Percentiles rank a stretch among this genome's conserved stretches.
phyloP scores from a whole-genome alignment of 2,329 filamentous ascomycete genomes.

The Aureobasidium leucospermi region DNA sequence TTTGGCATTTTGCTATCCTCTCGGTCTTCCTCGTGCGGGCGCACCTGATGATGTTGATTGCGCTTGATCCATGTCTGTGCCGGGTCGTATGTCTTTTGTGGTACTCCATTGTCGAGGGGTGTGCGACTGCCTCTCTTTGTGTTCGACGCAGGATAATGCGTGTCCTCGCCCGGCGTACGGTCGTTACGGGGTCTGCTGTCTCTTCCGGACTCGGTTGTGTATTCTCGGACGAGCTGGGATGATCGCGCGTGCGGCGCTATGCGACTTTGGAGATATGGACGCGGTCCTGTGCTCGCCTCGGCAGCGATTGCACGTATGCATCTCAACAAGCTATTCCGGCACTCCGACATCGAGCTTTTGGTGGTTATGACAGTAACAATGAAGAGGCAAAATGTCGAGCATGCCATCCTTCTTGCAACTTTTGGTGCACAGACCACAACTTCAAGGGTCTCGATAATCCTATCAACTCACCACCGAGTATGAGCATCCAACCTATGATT shows the following conservation, averaged over 20 bases:
- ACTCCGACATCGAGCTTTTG: conserved; percentile 34
- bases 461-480: no score
- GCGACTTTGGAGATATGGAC: conserved; percentile 16
- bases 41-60: neutral
- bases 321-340: conserved; percentile 37
- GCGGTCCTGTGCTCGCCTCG: conserved; percentile 20
- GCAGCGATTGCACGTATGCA: conserved; percentile 34
- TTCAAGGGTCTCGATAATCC: neutral
- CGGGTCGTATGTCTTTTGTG: neutral
- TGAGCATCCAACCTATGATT: no score
- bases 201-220: neutral
- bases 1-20: conserved; percentile 13
- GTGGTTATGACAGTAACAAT: neutral
- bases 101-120: neutral
- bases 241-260: conserved; percentile 5
- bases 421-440: conserved; percentile 6
- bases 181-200: neutral
- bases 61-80: neutral
- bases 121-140: neutral
- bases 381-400: neutral
- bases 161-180: neutral
- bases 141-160: neutral
- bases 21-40: neutral
- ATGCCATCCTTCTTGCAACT: neutral
- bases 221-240: neutral